A percentile compares a stretch with the other conserved stretches of the same genome.
Conservation (phyloP, 495 filamentous ascomycete species). For the Pseudomonodictys pantanalensis region DNA sequence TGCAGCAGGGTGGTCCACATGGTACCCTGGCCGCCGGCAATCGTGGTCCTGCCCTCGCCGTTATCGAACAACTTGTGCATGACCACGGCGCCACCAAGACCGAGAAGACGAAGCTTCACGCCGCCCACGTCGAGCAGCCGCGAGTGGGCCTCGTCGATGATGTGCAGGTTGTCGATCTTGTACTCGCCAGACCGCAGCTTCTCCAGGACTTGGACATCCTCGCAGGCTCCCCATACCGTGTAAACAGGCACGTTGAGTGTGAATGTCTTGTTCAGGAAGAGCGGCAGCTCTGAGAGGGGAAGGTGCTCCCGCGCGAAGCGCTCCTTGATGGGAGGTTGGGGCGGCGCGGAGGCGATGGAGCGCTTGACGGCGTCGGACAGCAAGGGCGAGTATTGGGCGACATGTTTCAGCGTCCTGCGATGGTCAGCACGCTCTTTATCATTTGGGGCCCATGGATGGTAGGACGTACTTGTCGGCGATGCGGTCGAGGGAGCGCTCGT, state of each 20-base stretch:
- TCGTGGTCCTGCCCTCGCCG: conserved; percentile 94
- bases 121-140: conserved; percentile 91
- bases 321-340: conserved; percentile 69
- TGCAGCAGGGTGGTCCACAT: conserved; percentile 99
- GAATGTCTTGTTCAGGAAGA: conserved; percentile 81
- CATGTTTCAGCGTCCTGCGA: conserved; percentile 89
- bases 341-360: conserved; percentile 65
- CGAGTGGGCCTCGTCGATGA: conserved; percentile 97
- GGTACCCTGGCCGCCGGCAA: conserved; percentile 96
- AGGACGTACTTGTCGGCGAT: conserved; percentile 94
- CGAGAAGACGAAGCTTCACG: conserved; percentile 91
- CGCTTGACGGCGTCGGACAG: conserved; percentile 86
- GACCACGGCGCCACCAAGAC: conserved; percentile 92
- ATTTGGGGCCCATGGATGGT: neutral
- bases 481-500: conserved; percentile 89
- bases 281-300: conserved; percentile 91
- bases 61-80: conserved; percentile 99
- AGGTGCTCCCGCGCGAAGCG: conserved; percentile 76
- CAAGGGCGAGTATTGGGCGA: conserved; percentile 95
- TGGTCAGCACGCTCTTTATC: conserved; percentile 20
- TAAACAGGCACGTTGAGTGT: conserved; percentile 95
- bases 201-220: conserved; percentile 96
- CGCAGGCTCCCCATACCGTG: conserved; percentile 98
- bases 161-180: conserved; percentile 94
- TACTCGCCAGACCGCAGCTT: conserved; percentile 98